These are phyloP conservation scores for Prinsepia uniflora DNA, from an alignment of 306 rosid species.

Conservation along the genomic window DNA sequence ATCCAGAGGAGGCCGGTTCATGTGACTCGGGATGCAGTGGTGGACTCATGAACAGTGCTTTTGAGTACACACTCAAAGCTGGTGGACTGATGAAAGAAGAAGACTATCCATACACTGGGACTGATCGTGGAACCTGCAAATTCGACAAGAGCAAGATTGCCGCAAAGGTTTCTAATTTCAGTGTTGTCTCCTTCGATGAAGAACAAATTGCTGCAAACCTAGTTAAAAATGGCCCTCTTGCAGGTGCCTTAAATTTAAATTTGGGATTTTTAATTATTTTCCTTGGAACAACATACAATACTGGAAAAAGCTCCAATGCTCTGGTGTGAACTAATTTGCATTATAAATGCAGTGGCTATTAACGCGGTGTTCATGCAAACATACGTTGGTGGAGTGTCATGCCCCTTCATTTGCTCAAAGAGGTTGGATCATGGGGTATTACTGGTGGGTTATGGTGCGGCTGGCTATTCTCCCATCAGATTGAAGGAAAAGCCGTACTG, in stretches of 20 bases:
- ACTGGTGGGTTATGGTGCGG: conserved; percentile 78
- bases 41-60: conserved; percentile 95
- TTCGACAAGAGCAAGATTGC: conserved; percentile 74
- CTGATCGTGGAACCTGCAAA: conserved; percentile 64
- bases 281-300: not conserved
- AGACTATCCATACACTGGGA: conserved; percentile 89
- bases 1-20: conserved; percentile 74
- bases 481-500: conserved; percentile 88
- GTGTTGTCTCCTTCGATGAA: conserved; percentile 78
- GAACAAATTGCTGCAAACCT: conserved; percentile 91
- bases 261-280: not conserved
- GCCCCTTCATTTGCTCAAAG: conserved; percentile 87
- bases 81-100: conserved; percentile 90
- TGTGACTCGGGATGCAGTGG: conserved; percentile 97
- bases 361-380: conserved; percentile 97
- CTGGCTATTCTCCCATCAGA: conserved; percentile 65
- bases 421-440: conserved; percentile 75
- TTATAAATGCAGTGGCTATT: conserved; percentile 68
- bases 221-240: conserved; percentile 91
- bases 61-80: conserved; percentile 79
- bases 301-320: not conserved
- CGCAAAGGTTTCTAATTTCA: conserved; percentile 87
- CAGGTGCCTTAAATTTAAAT: conserved; percentile 36
- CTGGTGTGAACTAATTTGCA: not conserved
- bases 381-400: conserved; percentile 82